Conservation (phyloP, 768 basidiomycete species). For the Lactifluus subvellereus region DNA sequence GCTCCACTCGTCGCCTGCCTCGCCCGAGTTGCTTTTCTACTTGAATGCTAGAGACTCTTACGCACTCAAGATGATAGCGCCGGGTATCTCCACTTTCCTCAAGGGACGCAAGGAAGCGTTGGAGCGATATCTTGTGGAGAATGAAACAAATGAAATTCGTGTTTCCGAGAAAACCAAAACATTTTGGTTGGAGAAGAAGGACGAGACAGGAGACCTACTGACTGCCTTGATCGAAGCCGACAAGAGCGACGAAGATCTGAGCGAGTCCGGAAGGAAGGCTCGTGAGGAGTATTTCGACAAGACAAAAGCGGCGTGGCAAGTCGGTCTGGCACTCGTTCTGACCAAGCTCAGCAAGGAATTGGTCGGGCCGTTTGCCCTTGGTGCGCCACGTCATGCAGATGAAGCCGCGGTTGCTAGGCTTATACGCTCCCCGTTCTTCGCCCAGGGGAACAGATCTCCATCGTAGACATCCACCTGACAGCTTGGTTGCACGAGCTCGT, state of each 20-base stretch:
- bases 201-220: slow-evolving; percentile 39
- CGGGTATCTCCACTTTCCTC: slow-evolving; percentile 38
- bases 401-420: neutral
- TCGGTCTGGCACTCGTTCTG: slow-evolving; percentile 41
- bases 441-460: slow-evolving; percentile 73
- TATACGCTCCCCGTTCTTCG: neutral
- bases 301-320: slow-evolving; percentile 50
- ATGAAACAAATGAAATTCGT: slow-evolving; percentile 41
- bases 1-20: slow-evolving; percentile 55
- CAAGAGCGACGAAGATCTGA: slow-evolving; percentile 36
- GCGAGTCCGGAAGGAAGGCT: slow-evolving; percentile 35
- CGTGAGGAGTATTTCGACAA: slow-evolving; percentile 47
- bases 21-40: slow-evolving; percentile 56
- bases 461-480: slow-evolving; percentile 76
- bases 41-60: slow-evolving; percentile 53
- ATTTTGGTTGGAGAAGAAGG: slow-evolving; percentile 57
- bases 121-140: slow-evolving; percentile 44
- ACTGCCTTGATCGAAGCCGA: slow-evolving; percentile 43
- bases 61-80: slow-evolving; percentile 46
- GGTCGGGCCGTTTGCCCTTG: slow-evolving; percentile 58
- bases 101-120: slow-evolving; percentile 46
- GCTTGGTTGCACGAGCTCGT: slow-evolving; percentile 67
- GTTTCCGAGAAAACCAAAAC: slow-evolving; percentile 57
- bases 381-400: slow-evolving; percentile 35
- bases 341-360: slow-evolving; percentile 49